A percentile compares a stretch with the other conserved stretches of the same genome.
Conservation (phyloP, 2,329 filamentous ascomycete species). For the Beauveria brongniartii region DNA sequence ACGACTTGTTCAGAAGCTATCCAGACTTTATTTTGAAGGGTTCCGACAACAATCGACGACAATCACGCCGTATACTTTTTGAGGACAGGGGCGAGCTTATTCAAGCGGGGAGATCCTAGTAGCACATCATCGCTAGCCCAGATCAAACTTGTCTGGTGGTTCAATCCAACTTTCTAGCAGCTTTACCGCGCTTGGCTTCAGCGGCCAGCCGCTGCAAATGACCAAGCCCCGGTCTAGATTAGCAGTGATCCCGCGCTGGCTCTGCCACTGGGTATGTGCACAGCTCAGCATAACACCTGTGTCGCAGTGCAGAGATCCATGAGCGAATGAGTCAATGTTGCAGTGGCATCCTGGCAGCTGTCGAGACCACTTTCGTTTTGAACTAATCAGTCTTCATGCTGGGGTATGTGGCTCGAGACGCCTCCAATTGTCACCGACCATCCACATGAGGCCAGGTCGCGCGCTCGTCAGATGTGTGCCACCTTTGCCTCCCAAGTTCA, state of each 20-base stretch:
- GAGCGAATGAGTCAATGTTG: not conserved
- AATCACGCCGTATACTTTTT: not conserved
- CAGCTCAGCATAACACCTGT: not conserved
- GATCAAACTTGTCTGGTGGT: not conserved
- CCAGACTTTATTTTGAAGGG: too few species aligned
- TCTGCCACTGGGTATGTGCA: not conserved
- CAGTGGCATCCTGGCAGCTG: not conserved
- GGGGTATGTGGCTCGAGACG: not conserved
- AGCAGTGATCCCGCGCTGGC: not conserved
- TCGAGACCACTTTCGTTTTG: not conserved
- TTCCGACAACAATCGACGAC: not conserved
- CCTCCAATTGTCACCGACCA: not conserved
- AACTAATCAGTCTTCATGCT: not conserved
- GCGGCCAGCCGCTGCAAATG: not conserved
- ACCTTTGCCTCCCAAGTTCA: not conserved
- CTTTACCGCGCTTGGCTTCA: not conserved
- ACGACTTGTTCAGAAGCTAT: not conserved
- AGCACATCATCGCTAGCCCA: constrained; percentile 1
- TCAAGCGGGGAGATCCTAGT: constrained; percentile 6
- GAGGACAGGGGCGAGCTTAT: not conserved
- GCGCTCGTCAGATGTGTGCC: not conserved
- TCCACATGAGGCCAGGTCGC: not conserved
- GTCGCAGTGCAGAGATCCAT: not conserved
- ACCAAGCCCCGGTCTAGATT: not conserved
- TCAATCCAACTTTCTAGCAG: not conserved